Evolutionary conservation across 1,139 yeast species (phyloP), one percentile per base, ranked within the genome.

Genomic region (Blastobotrys niveus): DNA sequence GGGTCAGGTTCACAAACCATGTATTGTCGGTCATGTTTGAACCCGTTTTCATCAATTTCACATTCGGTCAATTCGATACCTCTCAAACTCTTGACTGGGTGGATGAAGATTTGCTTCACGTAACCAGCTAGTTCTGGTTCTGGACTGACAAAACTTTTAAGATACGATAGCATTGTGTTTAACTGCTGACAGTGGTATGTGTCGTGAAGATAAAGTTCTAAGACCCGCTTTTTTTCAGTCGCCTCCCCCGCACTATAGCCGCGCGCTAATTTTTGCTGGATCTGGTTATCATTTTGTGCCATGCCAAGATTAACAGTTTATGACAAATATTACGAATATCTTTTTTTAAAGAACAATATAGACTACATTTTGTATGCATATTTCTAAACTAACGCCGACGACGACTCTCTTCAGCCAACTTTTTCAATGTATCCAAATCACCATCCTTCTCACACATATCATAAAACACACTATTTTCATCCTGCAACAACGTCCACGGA

Each of bases 381-480:
- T n/a, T n/a, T n/a, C n/a, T n/a, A n/a, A n/a, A n/a, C n/a, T n/a
- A n/a, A n/a, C n/a, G n/a, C n/a, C n/a, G n/a, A n/a, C n/a, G n/a
- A n/a, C n/a, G n/a, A n/a, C n/a, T n/a, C 21, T 79, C 82, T 61
- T 82, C 82, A 3, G 97, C 94, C 54, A 85, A 65, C 50, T 75
- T 77, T 24, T 79, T 70, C 57, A 91, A 74, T 3, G 80, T 72
- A 31, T 87, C 95, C 51, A 89, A 70, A 62, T 91, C 97, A 40
- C 98, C 98, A 62, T 94, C 83, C 61, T 87, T 84, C 50, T 76
- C 82, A 68, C 97, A 89, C 96, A 91, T 87, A 51, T 83, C 76
- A 66, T 82, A 76, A 71, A 89, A 89, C 47, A 81, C 73, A 9
- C 91, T 74, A 21, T 73, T 70, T 54, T 72, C 72, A 54, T 72